Evolutionary conservation across 352 stramenopile species (phyloP).

Genomic region (Pythium utonaiense): DNA sequence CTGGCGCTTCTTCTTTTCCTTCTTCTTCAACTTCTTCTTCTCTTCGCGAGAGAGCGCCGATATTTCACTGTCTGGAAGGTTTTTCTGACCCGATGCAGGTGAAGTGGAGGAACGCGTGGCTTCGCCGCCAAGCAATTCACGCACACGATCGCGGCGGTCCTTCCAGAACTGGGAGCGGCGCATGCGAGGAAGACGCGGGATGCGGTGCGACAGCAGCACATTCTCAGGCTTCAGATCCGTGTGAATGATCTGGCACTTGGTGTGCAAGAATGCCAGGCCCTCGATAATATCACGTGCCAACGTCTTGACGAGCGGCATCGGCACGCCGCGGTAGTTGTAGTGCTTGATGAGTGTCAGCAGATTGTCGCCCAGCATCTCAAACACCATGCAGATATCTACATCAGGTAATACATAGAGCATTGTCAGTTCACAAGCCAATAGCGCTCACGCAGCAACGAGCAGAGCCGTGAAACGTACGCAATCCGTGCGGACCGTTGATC

Average conservation of each 20-base stretch:
- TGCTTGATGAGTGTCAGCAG: constrained; percentile 98
- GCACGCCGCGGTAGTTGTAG: constrained; percentile 98
- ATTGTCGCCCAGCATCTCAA: constrained; percentile 99
- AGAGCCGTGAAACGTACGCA: constrained; percentile 50
- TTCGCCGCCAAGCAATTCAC: not conserved
- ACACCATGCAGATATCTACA: constrained; percentile 97
- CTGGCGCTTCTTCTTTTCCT: constrained; percentile 91
- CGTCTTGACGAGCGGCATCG: constrained; percentile 92
- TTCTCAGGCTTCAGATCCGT: constrained; percentile 99
- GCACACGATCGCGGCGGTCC: constrained; percentile 23
- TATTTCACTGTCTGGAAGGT: not conserved
- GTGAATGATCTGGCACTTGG: constrained; percentile 98
- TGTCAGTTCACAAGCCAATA: not conserved
- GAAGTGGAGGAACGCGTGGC: not conserved
- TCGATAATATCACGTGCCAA: constrained; percentile 94
- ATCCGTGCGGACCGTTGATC: constrained; percentile 94
- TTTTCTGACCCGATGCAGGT: not conserved
- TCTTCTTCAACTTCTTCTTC: constrained; percentile 93
- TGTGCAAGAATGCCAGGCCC: constrained; percentile 96
- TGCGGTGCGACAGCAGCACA: constrained; percentile 89
- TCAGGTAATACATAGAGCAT: not conserved
- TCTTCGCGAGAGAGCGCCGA: constrained; percentile 76
- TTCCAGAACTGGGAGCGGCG: constrained; percentile 54
- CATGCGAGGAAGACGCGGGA: constrained; percentile 67
- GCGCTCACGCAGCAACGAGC: not conserved